phyloP scores from a whole-genome alignment of 2,329 filamentous ascomycete genomes.

The Paraconiothyrium sp. region DNA sequence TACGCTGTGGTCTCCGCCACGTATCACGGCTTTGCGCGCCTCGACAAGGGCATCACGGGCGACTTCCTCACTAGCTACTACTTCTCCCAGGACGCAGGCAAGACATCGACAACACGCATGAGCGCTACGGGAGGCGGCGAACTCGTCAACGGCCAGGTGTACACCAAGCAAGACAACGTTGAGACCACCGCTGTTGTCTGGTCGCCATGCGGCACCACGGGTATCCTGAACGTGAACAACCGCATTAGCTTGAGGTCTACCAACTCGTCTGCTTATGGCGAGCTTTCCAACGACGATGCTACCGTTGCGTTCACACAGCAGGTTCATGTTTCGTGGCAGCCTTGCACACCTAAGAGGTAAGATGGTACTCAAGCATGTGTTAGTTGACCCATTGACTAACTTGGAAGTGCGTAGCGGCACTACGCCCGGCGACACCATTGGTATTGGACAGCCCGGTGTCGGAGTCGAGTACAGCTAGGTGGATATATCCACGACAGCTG shows the following conservation, averaged over 20 bases:
- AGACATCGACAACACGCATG: slow-evolving; percentile 40
- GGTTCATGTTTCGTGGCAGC: slow-evolving; percentile 45
- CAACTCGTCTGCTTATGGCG: slow-evolving; percentile 34
- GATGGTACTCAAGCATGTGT: slow-evolving; percentile 1
- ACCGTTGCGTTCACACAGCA: slow-evolving; percentile 49
- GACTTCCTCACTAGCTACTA: slow-evolving; percentile 48
- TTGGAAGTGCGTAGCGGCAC: slow-evolving; percentile 15
- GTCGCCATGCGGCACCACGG: slow-evolving; percentile 45
- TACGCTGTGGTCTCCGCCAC: slow-evolving; percentile 48
- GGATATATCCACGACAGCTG: neutral
- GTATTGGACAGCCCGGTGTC: slow-evolving; percentile 34
- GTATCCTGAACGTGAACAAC: slow-evolving; percentile 48
- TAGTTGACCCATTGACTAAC: neutral
- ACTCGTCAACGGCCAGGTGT: slow-evolving; percentile 53
- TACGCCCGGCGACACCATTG: slow-evolving; percentile 33
- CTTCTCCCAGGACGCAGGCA: slow-evolving; percentile 47
- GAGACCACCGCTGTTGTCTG: slow-evolving; percentile 47
- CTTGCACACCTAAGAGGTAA: slow-evolving; percentile 35
- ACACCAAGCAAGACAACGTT: slow-evolving; percentile 56
- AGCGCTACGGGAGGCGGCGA: slow-evolving; percentile 46
- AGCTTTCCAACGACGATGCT: slow-evolving; percentile 46
- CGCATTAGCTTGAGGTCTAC: slow-evolving; percentile 37
- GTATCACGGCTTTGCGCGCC: slow-evolving; percentile 49
- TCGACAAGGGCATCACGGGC: slow-evolving; percentile 47
- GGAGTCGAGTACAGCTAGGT: slow-evolving; percentile 27